Conservation (phyloP, 2,329 filamentous ascomycete species). For the Botrytis byssoidea region DNA sequence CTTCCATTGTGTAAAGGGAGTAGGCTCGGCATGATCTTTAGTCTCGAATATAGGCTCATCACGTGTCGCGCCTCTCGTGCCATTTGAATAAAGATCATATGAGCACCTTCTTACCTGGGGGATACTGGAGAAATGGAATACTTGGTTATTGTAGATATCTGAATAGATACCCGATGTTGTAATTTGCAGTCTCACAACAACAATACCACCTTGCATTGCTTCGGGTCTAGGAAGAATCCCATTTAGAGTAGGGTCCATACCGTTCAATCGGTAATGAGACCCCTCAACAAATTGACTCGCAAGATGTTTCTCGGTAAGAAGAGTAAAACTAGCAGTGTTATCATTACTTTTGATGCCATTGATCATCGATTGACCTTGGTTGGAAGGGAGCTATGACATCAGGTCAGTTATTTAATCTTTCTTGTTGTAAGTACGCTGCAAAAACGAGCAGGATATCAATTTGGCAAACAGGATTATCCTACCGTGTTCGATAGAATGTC, state of each 20-base stretch:
- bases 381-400: constrained; percentile 4
- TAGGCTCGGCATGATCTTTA: constrained; percentile 8
- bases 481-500: constrained; percentile 4
- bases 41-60: constrained; percentile 15
- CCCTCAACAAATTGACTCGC: constrained; percentile 18
- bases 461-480: neutral
- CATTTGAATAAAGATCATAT: constrained; percentile 14
- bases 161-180: constrained; percentile 13
- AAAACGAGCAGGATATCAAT: neutral
- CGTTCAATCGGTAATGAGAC: constrained; percentile 12
- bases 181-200: constrained; percentile 11
- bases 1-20: constrained; percentile 16
- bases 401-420: neutral
- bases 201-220: constrained; percentile 5
- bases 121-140: constrained; percentile 7
- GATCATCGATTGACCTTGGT: constrained; percentile 7
- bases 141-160: constrained; percentile 5
- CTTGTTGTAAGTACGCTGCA: neutral
- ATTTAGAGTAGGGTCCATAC: constrained; percentile 6
- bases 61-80: neutral
- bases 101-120: constrained; percentile 14
- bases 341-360: neutral
- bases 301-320: neutral
- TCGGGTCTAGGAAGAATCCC: constrained; percentile 1
- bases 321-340: constrained; percentile 13